Percentiles rank a stretch among this genome's conserved stretches.
These are phyloP conservation scores for Parmelia sp. DNA, from an alignment of 495 filamentous ascomycete genomes.

Conservation along the genomic window DNA sequence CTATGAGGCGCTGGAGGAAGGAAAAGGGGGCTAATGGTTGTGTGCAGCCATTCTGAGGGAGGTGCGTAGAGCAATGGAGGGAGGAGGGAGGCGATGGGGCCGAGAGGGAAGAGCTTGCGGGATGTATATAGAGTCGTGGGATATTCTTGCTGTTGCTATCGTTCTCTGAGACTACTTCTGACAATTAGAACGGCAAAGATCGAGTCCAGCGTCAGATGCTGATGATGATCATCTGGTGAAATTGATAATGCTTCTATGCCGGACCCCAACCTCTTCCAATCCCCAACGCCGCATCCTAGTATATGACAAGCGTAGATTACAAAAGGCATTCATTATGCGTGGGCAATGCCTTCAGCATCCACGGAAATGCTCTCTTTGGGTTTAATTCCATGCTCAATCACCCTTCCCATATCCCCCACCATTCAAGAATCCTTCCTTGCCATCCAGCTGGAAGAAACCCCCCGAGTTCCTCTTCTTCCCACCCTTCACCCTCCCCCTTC, in stretches of 20 bases:
- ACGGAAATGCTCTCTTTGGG: background rate
- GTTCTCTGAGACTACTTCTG: background rate
- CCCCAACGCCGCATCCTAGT: background rate
- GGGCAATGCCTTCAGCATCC: background rate
- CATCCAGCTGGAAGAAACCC: constrained; percentile 70
- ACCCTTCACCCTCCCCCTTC: constrained; percentile 28
- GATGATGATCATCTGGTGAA: background rate
- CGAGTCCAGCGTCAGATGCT: background rate
- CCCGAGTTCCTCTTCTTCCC: constrained; percentile 46
- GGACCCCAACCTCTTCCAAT: background rate
- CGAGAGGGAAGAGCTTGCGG: too few species aligned
- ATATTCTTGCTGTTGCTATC: background rate
- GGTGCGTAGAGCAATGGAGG: background rate
- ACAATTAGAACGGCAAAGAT: background rate
- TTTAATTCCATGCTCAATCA: constrained; percentile 48
- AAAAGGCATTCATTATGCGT: background rate
- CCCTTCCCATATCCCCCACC: constrained; percentile 65
- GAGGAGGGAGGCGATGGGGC: background rate
- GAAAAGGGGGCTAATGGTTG: background rate
- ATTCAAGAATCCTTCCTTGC: constrained; percentile 63
- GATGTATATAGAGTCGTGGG: constrained; percentile 1
- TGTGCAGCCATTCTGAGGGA: constrained; percentile 1
- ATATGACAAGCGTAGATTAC: constrained; percentile 2
- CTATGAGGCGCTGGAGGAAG: background rate
- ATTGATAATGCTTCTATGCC: background rate